Evolutionary conservation across 164 flowering plant genomes (phyloP).

Genomic region (Macadamia integrifolia): DNA sequence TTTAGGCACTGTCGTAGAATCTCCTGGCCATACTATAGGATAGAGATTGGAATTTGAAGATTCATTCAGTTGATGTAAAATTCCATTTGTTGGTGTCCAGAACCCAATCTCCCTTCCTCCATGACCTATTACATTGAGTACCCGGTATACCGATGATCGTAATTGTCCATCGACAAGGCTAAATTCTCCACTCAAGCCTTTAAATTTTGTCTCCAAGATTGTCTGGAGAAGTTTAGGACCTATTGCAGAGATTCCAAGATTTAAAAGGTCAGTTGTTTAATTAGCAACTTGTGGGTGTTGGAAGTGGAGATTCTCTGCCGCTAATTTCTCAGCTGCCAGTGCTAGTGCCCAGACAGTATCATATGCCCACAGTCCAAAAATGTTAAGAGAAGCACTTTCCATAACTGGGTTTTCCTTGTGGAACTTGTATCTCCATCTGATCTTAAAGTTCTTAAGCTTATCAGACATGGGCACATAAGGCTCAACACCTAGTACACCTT

Average conservation of each 20-base stretch:
- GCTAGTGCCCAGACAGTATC: slow-evolving; percentile 21
- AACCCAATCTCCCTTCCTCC: slow-evolving; percentile 11
- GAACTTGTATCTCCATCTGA: slow-evolving; percentile 27
- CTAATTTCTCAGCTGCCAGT: slow-evolving; percentile 18
- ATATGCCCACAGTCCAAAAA: slow-evolving; percentile 23
- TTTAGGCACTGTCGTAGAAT: slow-evolving; percentile 2
- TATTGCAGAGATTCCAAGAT: slow-evolving; percentile 7
- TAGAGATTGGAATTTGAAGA: not conserved
- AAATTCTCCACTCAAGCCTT: slow-evolving; percentile 16
- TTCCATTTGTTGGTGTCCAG: slow-evolving; percentile 15
- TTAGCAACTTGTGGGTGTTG: not conserved
- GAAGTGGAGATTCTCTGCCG: not conserved
- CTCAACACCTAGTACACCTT: slow-evolving; percentile 39
- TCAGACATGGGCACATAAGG: slow-evolving; percentile 23
- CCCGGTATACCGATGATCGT: not conserved
- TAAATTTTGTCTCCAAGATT: slow-evolving; percentile 5
- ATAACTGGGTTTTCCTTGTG: slow-evolving; percentile 13
- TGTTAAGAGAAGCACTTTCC: slow-evolving; percentile 1
- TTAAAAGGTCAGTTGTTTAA: slow-evolving; percentile 9
- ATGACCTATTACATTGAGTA: slow-evolving; percentile 11
- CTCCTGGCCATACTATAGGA: slow-evolving; percentile 18
- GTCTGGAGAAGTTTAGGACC: slow-evolving; percentile 11
- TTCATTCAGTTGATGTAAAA: not conserved
- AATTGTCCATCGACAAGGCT: slow-evolving; percentile 1
- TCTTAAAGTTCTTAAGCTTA: slow-evolving; percentile 16